phyloP scores from a whole-genome alignment of 208 protist genomes.

The Tritrichomonas musculus region DNA sequence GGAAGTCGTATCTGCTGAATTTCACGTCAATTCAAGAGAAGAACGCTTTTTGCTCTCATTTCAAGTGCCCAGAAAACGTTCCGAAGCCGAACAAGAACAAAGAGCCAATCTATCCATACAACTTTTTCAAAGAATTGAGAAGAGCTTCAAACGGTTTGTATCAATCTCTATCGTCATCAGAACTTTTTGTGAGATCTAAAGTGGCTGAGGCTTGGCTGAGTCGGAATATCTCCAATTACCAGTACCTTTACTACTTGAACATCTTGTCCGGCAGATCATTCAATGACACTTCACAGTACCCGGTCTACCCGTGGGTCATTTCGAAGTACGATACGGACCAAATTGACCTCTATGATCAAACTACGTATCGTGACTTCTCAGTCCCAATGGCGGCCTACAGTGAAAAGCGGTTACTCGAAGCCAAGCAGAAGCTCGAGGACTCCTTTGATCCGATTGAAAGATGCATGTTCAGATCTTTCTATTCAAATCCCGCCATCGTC shows the following conservation, averaged over 20 bases:
- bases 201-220: background rate
- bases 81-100: background rate
- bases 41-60: background rate
- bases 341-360: background rate
- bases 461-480: constrained; percentile 37
- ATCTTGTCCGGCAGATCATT: background rate
- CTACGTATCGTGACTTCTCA: background rate
- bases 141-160: background rate
- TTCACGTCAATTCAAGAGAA: background rate
- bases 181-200: background rate
- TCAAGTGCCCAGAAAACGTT: background rate
- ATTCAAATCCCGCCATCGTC: constrained; percentile 42
- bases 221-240: background rate
- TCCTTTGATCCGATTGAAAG: background rate
- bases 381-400: background rate
- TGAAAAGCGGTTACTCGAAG: background rate
- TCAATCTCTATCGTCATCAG: background rate
- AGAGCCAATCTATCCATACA: too few relatives aligned
- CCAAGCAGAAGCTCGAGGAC: background rate
- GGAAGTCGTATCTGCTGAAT: background rate
- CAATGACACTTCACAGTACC: background rate
- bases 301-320: background rate
- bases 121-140: background rate
- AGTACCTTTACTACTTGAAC: background rate
- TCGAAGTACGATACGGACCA: background rate